A percentile compares a stretch with the other conserved stretches of the same genome.
phyloP scores from a whole-genome alignment of 2,329 filamentous ascomycete genomes.

The Fusarium pseudonygamai region DNA sequence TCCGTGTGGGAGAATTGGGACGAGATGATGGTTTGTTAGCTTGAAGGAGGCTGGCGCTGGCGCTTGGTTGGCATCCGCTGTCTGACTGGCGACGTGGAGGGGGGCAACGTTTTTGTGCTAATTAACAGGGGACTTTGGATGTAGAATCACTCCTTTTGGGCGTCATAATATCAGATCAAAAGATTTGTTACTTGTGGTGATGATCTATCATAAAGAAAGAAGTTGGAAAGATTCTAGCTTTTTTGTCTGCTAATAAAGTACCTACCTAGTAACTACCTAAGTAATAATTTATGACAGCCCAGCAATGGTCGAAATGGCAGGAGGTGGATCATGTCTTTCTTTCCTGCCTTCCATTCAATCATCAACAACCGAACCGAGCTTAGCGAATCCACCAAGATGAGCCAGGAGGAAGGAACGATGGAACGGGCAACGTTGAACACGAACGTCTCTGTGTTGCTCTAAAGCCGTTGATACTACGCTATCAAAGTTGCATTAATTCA shows the following conservation, averaged over 20 bases:
- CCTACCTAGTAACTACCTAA: background rate
- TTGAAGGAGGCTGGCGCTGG: constrained; percentile 30
- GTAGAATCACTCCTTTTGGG: background rate
- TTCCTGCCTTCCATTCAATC: constrained; percentile 12
- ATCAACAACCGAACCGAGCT: constrained; percentile 16
- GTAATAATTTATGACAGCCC: background rate
- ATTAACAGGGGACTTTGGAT: constrained; percentile 20
- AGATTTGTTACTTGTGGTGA: background rate
- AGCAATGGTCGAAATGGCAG: background rate
- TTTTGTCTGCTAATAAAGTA: background rate
- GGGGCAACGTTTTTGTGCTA: constrained; percentile 27
- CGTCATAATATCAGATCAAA: background rate
- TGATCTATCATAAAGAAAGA: background rate
- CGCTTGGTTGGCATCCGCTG: constrained; percentile 30
- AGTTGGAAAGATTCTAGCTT: background rate
- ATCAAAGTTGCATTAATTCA: background rate
- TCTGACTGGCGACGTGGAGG: background rate
- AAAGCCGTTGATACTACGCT: background rate
- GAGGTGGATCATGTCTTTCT: constrained; percentile 21
- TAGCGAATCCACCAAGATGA: constrained; percentile 21
- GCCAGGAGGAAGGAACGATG: constrained; percentile 21
- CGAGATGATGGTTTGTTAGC: constrained; percentile 31
- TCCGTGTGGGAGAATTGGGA: constrained; percentile 29
- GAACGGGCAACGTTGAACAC: constrained; percentile 13
- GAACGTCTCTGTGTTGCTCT: background rate